Evolutionary conservation across 805 yeast species (phyloP).

Genomic region (Ogataea glucozyma): DNA sequence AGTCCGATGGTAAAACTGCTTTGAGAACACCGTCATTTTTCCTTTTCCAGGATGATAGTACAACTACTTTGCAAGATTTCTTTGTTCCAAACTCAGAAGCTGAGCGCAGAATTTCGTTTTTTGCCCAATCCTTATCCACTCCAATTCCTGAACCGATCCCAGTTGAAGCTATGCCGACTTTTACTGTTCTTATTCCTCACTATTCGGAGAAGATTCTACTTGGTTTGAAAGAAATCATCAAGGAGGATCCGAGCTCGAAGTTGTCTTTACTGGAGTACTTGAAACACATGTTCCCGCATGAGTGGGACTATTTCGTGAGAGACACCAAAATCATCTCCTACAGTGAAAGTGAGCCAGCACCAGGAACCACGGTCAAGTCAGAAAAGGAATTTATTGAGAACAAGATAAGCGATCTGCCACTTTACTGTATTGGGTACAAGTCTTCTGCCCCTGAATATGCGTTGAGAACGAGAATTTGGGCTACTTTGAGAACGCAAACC

Average conservation of each 20-base stretch:
- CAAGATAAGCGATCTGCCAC: slow-evolving; percentile 64
- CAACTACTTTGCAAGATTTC: slow-evolving; percentile 39
- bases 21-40: slow-evolving; percentile 48
- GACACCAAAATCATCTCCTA: slow-evolving; percentile 69
- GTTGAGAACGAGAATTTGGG: slow-evolving; percentile 82
- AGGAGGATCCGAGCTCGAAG: slow-evolving; percentile 46
- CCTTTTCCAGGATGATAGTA: slow-evolving; percentile 48
- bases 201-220: slow-evolving; percentile 51
- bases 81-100: slow-evolving; percentile 50
- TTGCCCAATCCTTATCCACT: slow-evolving; percentile 54
- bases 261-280: slow-evolving; percentile 74
- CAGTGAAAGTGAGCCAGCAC: slow-evolving; percentile 45
- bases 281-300: slow-evolving; percentile 67
- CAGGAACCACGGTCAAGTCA: slow-evolving; percentile 36
- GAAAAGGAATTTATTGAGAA: slow-evolving; percentile 39
- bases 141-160: slow-evolving; percentile 51
- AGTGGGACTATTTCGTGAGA: slow-evolving; percentile 79
- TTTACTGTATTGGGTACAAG: slow-evolving; percentile 71
- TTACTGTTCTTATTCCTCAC: slow-evolving; percentile 54
- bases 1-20: slow-evolving; percentile 40
- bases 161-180: slow-evolving; percentile 48
- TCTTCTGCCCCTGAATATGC: slow-evolving; percentile 62
- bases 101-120: slow-evolving; percentile 51
- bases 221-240: slow-evolving; percentile 46
- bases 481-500: slow-evolving; percentile 81